Conservation (phyloP, 2,329 filamentous ascomycete species). For the Diplodia mutila region DNA sequence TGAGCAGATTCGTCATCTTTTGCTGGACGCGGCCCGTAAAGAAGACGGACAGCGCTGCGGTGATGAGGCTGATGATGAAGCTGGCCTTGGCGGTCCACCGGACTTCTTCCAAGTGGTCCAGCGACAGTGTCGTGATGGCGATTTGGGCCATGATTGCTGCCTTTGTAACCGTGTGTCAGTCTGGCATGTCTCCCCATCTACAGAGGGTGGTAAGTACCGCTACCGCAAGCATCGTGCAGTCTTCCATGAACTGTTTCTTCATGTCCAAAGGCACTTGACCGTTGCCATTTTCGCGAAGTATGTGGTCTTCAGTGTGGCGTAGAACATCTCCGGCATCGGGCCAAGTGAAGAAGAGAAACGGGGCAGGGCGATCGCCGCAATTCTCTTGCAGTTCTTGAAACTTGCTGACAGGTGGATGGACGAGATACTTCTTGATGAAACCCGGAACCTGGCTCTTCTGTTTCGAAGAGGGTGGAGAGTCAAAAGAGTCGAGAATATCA, state of each 20-base stretch:
- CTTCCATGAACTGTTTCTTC: not conserved
- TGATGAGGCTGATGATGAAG: conserved; percentile 28
- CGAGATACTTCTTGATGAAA: no score
- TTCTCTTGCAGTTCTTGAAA: no score
- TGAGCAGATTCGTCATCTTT: conserved; percentile 25
- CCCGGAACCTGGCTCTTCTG: no score
- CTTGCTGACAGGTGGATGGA: no score
- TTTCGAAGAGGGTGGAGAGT: no score
- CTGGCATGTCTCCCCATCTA: no score
- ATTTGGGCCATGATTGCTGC: conserved; percentile 32
- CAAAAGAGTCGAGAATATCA: no score
- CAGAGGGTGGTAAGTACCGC: not conserved
- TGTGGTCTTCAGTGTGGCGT: not conserved
- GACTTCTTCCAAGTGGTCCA: conserved; percentile 21
- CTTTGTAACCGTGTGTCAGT: not conserved
- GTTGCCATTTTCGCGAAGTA: not conserved
- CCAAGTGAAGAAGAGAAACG: not conserved
- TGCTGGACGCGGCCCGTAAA: conserved; percentile 28
- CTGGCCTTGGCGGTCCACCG: conserved; percentile 30
- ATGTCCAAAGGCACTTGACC: not conserved
- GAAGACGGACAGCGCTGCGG: conserved; percentile 29
- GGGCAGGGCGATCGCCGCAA: not conserved
- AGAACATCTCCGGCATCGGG: not conserved
- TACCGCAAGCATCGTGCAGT: not conserved
- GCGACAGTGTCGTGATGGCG: conserved; percentile 28